Conservation (phyloP, 2,329 filamentous ascomycete species). For the Penicillium sp. region DNA sequence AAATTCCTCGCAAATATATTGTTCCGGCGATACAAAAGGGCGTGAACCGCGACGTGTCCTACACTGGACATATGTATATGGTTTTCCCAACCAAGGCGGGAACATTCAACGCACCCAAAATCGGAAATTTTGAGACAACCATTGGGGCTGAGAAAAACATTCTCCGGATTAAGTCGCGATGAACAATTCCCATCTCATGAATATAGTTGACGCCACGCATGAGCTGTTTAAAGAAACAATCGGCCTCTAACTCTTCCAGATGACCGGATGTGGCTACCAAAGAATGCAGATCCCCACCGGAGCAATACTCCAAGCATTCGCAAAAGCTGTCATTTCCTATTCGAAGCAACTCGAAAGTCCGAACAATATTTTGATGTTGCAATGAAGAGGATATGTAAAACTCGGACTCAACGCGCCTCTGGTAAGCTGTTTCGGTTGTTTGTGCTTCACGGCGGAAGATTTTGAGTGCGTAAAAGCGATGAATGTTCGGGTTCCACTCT, state of each 20-base stretch:
- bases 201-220: conserved; percentile 86
- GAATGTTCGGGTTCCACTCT: conserved; percentile 2
- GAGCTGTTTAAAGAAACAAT: conserved; percentile 92
- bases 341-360: conserved; percentile 84
- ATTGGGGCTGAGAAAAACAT: conserved; percentile 60
- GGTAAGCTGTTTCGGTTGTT: conserved; percentile 68
- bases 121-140: conserved; percentile 61
- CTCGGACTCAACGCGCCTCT: conserved; percentile 84
- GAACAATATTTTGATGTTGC: conserved; percentile 80
- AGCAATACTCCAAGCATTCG: conserved; percentile 93
- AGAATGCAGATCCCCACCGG: conserved; percentile 83
- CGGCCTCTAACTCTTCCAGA: conserved; percentile 70
- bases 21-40: conserved; percentile 86
- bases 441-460: conserved; percentile 74
- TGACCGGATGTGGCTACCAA: conserved; percentile 79
- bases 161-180: conserved; percentile 63
- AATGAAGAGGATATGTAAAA: conserved; percentile 70
- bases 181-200: conserved; percentile 81
- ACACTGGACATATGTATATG: conserved; percentile 90
- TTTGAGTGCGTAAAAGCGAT: conserved; percentile 66
- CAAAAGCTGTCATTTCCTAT: conserved; percentile 76
- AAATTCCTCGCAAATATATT: conserved; percentile 84
- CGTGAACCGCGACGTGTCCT: conserved; percentile 86
- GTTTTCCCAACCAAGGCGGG: conserved; percentile 91
- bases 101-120: conserved; percentile 78